phyloP scores from a whole-genome alignment of 192 early-diverging fungal genomes.

The Anaeromyces robustus region DNA sequence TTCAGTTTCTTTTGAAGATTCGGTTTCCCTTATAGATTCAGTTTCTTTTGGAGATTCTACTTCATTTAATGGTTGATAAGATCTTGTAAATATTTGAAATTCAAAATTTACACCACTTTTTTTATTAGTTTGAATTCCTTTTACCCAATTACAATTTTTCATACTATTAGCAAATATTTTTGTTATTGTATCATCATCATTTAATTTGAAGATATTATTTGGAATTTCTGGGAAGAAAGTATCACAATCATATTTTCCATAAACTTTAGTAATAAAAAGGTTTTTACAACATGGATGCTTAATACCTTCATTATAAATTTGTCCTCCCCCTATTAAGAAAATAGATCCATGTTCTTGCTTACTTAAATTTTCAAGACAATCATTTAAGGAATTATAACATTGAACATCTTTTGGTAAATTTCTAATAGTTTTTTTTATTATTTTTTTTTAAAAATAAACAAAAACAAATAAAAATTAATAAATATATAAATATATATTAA shows the following conservation, averaged over 20 bases:
- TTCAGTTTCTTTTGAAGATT: no score
- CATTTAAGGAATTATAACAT: background rate
- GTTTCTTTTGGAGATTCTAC: no score
- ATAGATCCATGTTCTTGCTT: slow-evolving; percentile 18
- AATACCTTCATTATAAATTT: slow-evolving; percentile 58
- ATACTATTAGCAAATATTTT: background rate
- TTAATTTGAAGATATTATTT: slow-evolving; percentile 8
- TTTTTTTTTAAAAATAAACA: no score
- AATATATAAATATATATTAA: no score
- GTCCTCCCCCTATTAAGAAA: slow-evolving; percentile 71
- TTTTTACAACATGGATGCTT: slow-evolving; percentile 28
- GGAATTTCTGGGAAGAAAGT: slow-evolving; percentile 59
- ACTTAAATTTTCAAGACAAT: slow-evolving; percentile 20
- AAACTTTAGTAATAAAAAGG: slow-evolving; percentile 56
- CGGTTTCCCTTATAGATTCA: no score
- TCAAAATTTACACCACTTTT: background rate
- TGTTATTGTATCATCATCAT: background rate
- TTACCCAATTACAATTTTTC: background rate
- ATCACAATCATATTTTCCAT: slow-evolving; percentile 47
- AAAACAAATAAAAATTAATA: no score
- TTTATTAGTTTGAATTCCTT: background rate
- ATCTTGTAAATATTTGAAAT: background rate
- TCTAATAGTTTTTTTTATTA: no score
- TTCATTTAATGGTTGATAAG: no score
- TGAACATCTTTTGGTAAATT: slow-evolving; percentile 6